Base-by-base conservation (phyloP, 176 grass and related monocot genomes). In the Zea mays region DNA sequence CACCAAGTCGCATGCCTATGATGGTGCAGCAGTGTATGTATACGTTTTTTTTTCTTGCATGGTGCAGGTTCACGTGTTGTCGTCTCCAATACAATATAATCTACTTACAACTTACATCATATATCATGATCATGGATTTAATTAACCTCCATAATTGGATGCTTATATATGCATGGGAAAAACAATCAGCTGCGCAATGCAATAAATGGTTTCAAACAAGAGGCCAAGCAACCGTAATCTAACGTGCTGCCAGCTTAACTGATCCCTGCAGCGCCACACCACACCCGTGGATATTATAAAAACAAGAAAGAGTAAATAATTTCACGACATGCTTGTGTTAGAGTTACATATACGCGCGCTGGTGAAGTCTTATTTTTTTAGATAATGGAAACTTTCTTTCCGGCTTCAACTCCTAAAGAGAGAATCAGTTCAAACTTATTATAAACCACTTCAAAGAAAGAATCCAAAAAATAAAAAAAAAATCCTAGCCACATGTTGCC, bases 181-280 rank as follows among this genome's bases (percentile, higher is more conserved):
- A 67, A 45, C 33, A 84, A 54, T 19, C 68, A 71, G 68, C 9
- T 80, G 33, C 21, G 14, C 33, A 70, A 80, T 75, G n/a, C n/a
- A n/a, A n/a, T n/a, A n/a, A 80, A 84, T 75, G 39, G 1, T 62
- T 69, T 3, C 54, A 57, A 72, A 84, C 84, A 84, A 80, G 54
- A 80, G 81, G 67, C 57, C 82, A 78, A 79, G 52, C 62, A 79
- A 46, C 50, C 75, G 52, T 48, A 61, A 88, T 84, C 79, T 88
- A 84, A 84, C 81, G 52, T 80, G 81, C 81, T 65, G 86, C 71
- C 86, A 88, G 76, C 76, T 76, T n/a, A n/a, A n/a, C n/a, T 84
- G 81, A 84, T 83, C 69, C 86, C 76, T 75, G 75, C 81, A 87
- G 42, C 66, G 57, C 50, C 74, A 59, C 60, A n/a, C n/a, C n/a